Conservation (phyloP, 208 protist genomes). For the Wallacemonas sp. region DNA sequence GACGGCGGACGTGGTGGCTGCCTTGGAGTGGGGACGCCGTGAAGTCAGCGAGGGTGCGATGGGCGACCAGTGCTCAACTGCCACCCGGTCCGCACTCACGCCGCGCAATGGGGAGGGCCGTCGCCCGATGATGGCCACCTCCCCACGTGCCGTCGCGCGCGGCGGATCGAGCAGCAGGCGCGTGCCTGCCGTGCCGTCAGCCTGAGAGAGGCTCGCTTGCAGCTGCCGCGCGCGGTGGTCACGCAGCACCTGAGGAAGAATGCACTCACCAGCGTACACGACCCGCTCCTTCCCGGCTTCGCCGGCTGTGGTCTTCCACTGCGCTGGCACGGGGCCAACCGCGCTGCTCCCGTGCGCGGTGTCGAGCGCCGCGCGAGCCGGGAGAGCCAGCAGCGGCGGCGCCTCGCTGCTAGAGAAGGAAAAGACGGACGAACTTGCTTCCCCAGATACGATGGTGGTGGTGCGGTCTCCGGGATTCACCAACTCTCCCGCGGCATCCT, state of each 20-base stretch:
- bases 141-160: too few species aligned
- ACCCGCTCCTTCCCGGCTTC: neutral
- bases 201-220: too few species aligned
- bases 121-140: neutral
- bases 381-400: neutral
- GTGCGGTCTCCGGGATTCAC: too few species aligned
- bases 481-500: too few species aligned
- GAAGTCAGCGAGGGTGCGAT: neutral
- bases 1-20: neutral
- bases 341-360: too few species aligned
- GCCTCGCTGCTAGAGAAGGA: too few species aligned
- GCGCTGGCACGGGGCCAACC: neutral
- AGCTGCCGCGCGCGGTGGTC: neutral
- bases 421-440: too few species aligned
- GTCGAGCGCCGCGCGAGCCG: too few species aligned
- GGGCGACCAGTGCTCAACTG: neutral
- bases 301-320: neutral
- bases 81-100: neutral
- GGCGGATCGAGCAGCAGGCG: too few species aligned
- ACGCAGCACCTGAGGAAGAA: constrained; percentile 1
- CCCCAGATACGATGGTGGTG: too few species aligned
- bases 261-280: constrained; percentile 1
- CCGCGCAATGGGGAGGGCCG: neutral
- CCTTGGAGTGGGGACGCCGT: too few species aligned
- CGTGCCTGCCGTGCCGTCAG: too few species aligned